Evolutionary conservation across 140 eudicot genomes (phyloP), one percentile per base, ranked within the genome.

Genomic region (Oenanthe javanica): DNA sequence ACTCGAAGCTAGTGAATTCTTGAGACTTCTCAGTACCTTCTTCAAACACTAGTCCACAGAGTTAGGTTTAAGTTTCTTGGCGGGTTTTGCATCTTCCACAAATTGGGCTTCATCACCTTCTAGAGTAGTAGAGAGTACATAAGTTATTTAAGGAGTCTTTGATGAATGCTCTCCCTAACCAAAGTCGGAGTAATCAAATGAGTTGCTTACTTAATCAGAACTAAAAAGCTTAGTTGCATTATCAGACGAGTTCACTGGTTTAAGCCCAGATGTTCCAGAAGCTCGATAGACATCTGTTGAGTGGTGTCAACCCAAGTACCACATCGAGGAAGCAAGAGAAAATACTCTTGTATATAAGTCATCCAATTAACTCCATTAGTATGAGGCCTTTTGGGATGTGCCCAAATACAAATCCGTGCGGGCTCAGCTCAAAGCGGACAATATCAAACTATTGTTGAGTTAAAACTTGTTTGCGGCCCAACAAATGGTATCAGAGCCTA

Each of bases 161-260:
- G 87, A 75, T 51, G 88, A 84, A 76, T 78, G 82, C 47, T 88
- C 98, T n/a, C 92, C 89, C 93, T 89, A 93, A 49, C 86, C 86
- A 52, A 94, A 88, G 83, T 93, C 98, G 4, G 96, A 87, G 85
- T 88, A 91, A 67, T 89, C 97, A 75, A 87, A 82, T n/a, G 98
- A 91, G 86, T 94, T 90, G 84, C 97, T 94, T 46, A 89, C 89
- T 77, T 94, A 91, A 80, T 89, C 94, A 77, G 98, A 91, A 74
- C 57, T 86, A 63, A 91, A 90, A 76, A 86, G 82, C 51, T 87
- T 72, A 75, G 83, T 79, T 9, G 82, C 64, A 52, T 55, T 85
- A 66, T 85, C 85, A 18, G 88, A 46, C 6, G 92, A 87, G 81
- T 83, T 40, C 36, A 85, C 57, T 38, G 87, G 72, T 78, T 86